Evolutionary conservation across 2,329 filamentous ascomycete genomes (phyloP).

Genomic region (Rosellinia necatrix): DNA sequence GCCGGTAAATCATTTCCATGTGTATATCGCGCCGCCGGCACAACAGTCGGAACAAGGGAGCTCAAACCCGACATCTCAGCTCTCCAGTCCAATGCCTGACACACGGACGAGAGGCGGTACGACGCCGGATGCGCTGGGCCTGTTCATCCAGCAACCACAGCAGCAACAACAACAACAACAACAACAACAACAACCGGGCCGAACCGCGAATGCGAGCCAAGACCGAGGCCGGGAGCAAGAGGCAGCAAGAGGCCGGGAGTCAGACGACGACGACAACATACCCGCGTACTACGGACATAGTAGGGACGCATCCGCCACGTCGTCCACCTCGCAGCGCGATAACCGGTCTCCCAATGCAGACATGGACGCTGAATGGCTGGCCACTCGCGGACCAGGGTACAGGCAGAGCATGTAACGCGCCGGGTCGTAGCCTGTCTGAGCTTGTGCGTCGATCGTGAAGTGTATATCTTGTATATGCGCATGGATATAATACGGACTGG

Average conservation of each 20-base stretch:
- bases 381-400: slow-evolving; percentile 20
- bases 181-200: background rate
- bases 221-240: background rate
- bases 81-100: background rate
- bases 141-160: slow-evolving; percentile 4
- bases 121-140: slow-evolving; percentile 10
- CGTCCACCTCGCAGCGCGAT: background rate
- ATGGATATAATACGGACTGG: no score
- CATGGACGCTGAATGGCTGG: slow-evolving; percentile 11
- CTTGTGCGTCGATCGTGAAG: no score
- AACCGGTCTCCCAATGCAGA: slow-evolving; percentile 6
- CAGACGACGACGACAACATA: background rate
- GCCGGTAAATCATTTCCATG: slow-evolving; percentile 27
- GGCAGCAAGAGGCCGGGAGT: background rate
- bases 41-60: background rate
- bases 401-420: slow-evolving; percentile 24
- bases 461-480: background rate
- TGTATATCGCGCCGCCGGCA: slow-evolving; percentile 23
- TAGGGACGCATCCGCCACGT: background rate
- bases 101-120: background rate
- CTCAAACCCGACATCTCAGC: background rate
- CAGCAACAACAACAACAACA: background rate
- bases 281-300: slow-evolving; percentile 11
- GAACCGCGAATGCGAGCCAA: background rate
- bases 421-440: background rate